Conservation (phyloP, 768 basidiomycete genomes). For the Collybia sp. region DNA sequence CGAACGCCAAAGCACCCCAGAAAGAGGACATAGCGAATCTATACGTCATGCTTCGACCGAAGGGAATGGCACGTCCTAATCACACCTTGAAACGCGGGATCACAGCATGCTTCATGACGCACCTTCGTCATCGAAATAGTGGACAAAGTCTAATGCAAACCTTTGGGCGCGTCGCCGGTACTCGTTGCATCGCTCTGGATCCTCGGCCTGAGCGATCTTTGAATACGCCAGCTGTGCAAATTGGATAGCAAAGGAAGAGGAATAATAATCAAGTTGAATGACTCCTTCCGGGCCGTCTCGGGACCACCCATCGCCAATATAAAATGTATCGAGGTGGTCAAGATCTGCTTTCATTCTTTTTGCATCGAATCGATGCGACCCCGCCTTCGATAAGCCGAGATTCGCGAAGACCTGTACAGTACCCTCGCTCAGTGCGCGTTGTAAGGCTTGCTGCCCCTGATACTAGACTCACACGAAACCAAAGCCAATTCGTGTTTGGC, state of each 20-base stretch:
- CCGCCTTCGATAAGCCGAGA: slow-evolving; percentile 60
- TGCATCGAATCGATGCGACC: slow-evolving; percentile 50
- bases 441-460: not conserved
- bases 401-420: slow-evolving; percentile 62
- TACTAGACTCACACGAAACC: slow-evolving; percentile 57
- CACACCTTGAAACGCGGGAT: not conserved
- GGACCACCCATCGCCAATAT: slow-evolving; percentile 73
- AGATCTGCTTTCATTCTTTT: slow-evolving; percentile 68
- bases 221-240: slow-evolving; percentile 70
- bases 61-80: slow-evolving; percentile 67
- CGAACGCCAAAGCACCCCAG: slow-evolving; percentile 72
- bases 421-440: slow-evolving; percentile 1
- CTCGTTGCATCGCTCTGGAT: slow-evolving; percentile 60
- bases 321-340: slow-evolving; percentile 76
- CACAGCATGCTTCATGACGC: slow-evolving; percentile 6
- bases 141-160: slow-evolving; percentile 67
- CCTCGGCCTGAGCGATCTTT: slow-evolving; percentile 55
- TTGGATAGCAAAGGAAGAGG: slow-evolving; percentile 76
- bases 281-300: slow-evolving; percentile 75
- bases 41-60: slow-evolving; percentile 73
- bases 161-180: slow-evolving; percentile 57
- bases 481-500: slow-evolving; percentile 83
- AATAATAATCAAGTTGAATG: slow-evolving; percentile 76
- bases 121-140: slow-evolving; percentile 76
- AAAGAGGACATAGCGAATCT: slow-evolving; percentile 81